Evolutionary conservation across 495 filamentous ascomycete genomes (phyloP).

Genomic region (Penicillium lagena): DNA sequence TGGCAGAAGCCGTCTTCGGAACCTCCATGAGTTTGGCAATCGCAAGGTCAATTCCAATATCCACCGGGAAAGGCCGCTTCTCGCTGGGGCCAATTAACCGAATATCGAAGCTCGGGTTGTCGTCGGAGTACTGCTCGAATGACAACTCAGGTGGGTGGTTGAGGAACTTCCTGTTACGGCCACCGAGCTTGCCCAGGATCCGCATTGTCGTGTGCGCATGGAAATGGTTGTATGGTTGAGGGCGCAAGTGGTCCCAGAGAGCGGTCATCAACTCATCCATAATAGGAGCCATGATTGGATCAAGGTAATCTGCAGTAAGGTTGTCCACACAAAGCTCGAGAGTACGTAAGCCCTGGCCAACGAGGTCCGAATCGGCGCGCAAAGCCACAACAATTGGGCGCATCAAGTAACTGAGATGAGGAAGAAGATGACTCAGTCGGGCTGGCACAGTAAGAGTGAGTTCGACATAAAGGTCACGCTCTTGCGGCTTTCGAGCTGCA

Average conservation of each 20-base stretch:
- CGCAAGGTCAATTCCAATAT: constrained; percentile 80
- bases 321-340: constrained; percentile 98
- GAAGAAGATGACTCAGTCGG: constrained; percentile 86
- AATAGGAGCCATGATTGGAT: constrained; percentile 98
- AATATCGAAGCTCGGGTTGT: constrained; percentile 77
- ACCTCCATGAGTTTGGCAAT: constrained; percentile 78
- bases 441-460: constrained; percentile 94
- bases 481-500: constrained; percentile 80
- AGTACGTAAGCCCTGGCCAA: constrained; percentile 88
- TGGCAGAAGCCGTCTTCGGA: constrained; percentile 55
- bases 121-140: constrained; percentile 81
- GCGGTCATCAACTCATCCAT: constrained; percentile 98
- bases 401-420: constrained; percentile 97
- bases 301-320: constrained; percentile 92
- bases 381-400: constrained; percentile 91
- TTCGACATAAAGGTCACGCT: constrained; percentile 95
- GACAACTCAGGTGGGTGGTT: constrained; percentile 75
- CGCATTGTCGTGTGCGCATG: constrained; percentile 96
- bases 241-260: constrained; percentile 88
- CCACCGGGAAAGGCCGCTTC: constrained; percentile 79
- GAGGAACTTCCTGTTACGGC: constrained; percentile 90
- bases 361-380: constrained; percentile 83
- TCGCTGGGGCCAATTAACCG: constrained; percentile 80
- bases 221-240: constrained; percentile 90
- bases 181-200: constrained; percentile 96